Conservation (phyloP, 2,329 filamentous ascomycete species). For the Xylariaceae sp. region DNA sequence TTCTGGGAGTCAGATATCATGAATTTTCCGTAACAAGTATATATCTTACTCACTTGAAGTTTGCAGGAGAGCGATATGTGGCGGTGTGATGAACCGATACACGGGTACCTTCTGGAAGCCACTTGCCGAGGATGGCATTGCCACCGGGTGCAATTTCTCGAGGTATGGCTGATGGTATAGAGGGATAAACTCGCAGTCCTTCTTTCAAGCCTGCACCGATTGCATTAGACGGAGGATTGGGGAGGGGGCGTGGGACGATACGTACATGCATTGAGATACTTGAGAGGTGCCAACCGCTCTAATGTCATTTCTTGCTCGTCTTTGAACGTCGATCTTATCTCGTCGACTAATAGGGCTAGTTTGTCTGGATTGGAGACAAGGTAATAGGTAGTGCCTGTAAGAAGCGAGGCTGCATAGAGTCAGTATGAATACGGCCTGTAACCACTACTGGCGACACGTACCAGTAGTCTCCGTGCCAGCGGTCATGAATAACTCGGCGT, state of each 20-base stretch:
- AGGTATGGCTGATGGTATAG: conserved; percentile 12
- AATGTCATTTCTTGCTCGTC: conserved; percentile 26
- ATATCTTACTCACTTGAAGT: conserved; percentile 11
- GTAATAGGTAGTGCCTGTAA: conserved; percentile 13
- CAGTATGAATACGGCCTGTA: not conserved
- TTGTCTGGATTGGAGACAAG: conserved; percentile 22
- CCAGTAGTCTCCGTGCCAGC: conserved; percentile 20
- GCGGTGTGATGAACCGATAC: conserved; percentile 18
- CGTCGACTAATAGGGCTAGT: conserved; percentile 24
- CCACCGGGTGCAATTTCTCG: conserved; percentile 15
- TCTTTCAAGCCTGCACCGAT: conserved; percentile 1
- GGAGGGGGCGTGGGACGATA: not conserved
- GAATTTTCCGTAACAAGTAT: too few species aligned
- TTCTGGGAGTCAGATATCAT: too few species aligned
- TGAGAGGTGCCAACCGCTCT: conserved; percentile 11
- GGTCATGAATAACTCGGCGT: conserved; percentile 21
- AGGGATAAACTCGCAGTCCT: conserved; percentile 18
- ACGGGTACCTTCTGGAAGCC: conserved; percentile 10
- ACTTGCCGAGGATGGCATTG: conserved; percentile 11
- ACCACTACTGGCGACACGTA: not conserved
- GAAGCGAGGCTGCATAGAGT: conserved; percentile 35
- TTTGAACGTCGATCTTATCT: conserved; percentile 28
- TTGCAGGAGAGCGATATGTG: conserved; percentile 10
- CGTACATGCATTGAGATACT: conserved; percentile 25
- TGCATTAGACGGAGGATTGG: not conserved